Evolutionary conservation across 495 filamentous ascomycete genomes (phyloP).

Genomic region (Schizothecium vesticola): DNA sequence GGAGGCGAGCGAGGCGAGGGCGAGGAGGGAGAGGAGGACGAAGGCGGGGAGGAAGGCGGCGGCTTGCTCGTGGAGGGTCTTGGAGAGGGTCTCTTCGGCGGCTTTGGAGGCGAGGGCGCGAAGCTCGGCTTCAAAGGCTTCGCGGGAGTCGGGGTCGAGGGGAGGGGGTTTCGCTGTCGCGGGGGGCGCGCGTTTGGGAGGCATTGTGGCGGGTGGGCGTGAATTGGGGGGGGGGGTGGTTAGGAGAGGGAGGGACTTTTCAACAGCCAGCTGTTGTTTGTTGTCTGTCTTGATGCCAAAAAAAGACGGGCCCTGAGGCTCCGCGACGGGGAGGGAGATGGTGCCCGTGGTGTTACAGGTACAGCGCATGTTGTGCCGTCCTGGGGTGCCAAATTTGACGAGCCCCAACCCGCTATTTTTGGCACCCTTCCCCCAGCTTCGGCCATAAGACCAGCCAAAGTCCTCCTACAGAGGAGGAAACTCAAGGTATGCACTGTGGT

Average conservation of each 20-base stretch:
- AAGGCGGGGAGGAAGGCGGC: constrained; percentile 34
- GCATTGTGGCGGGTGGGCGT: not conserved
- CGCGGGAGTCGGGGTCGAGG: constrained; percentile 25
- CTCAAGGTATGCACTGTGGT: no score
- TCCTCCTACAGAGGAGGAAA: no score
- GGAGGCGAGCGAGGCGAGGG: constrained; percentile 68
- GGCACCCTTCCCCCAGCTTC: no score
- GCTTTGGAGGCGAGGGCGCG: constrained; percentile 46
- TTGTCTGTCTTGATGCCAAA: not conserved
- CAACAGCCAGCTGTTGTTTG: not conserved
- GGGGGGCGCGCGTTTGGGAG: constrained; percentile 3
- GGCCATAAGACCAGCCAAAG: no score
- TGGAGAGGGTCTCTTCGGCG: constrained; percentile 39
- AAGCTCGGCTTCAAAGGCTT: constrained; percentile 48
- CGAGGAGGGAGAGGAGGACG: constrained; percentile 60
- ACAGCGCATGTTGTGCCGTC: no score
- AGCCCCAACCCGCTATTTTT: no score
- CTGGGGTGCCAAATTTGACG: no score
- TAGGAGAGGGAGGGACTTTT: not conserved
- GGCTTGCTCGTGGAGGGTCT: constrained; percentile 30
- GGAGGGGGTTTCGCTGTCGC: not conserved
- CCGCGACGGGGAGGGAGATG: not conserved
- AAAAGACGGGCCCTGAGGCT: not conserved
- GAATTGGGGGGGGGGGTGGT: not conserved
- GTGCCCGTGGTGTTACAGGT: not conserved